Percentiles rank a stretch among this genome's conserved stretches.
Evolutionary conservation across 176 grass and related monocot genomes (phyloP).

Genomic region (Pharus latifolius): DNA sequence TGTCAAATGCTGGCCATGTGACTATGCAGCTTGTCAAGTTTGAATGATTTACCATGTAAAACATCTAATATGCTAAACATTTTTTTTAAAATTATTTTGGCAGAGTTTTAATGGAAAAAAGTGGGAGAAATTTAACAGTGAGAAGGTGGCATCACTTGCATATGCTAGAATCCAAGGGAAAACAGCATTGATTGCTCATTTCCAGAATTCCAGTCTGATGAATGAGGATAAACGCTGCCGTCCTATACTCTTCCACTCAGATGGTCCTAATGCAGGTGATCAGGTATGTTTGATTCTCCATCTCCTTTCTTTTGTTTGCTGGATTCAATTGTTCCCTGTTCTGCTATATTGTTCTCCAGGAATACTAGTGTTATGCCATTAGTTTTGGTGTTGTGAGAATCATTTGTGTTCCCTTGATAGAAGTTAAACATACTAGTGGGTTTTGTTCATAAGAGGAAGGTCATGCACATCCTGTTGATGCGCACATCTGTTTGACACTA

Average conservation of each 20-base stretch:
- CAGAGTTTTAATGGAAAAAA: conserved; percentile 93
- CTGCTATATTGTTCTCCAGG: not conserved
- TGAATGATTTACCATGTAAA: not conserved
- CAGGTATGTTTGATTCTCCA: conserved; percentile 36
- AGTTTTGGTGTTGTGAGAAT: not conserved
- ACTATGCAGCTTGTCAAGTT: not conserved
- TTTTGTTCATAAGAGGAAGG: not conserved
- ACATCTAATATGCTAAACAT: conserved; percentile 4
- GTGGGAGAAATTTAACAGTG: conserved; percentile 98
- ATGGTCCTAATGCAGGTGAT: conserved; percentile 95
- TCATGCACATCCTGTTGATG: not conserved
- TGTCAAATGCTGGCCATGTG: not conserved
- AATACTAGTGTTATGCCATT: not conserved
- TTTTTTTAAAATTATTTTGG: conserved; percentile 9
- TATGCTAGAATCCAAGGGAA: conserved; percentile 97
- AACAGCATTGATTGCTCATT: conserved; percentile 68
- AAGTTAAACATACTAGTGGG: not conserved
- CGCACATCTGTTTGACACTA: not conserved
- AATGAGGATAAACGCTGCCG: conserved; percentile 97
- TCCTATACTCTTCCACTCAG: conserved; percentile 91
- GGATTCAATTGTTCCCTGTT: not conserved
- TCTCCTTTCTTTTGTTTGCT: not conserved
- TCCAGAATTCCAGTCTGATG: conserved; percentile 98
- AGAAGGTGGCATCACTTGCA: conserved; percentile 95
- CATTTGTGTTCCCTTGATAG: not conserved